Base-by-base conservation (phyloP, 2,329 filamentous ascomycete species). In the Aschersonia sp. region DNA sequence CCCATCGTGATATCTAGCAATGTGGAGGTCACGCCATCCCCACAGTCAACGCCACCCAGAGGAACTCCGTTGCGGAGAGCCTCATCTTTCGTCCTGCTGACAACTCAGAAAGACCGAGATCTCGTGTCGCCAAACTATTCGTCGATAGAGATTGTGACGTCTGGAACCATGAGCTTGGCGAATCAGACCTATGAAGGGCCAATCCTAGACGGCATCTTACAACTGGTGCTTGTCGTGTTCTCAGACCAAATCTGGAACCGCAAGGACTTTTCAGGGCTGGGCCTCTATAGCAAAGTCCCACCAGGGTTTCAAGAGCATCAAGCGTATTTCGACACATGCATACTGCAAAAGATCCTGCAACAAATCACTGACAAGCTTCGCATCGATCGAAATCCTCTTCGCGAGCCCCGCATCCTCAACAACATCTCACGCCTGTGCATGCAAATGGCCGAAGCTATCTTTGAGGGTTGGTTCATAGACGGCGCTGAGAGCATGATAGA, bases 401-500 rank as follows among this genome's bases (percentile, higher is more conserved):
- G 79, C 48, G 89, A 97, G 59, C 86, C 92, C 1, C 81, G 84
- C 51, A 77, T 94, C 1, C 70, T 98, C 45, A 91, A 84, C 4
- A 98, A 98, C 55, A 72, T 98, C 58, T 82, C 85, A 1, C 79
- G 89, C 9, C 84, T 96, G 52, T 80, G 82, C 32, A 70, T 78
- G 3, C 87, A 97, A 59, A 77, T 97, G 61, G 79, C 84, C 0
- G 92, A 98, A 61, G 86, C 88, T 5, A 83, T 95, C 9, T 96
- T 92, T 54, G 92, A 97, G 64, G 92, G 92, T 12, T 96, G 89
- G 87, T 97, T 97, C 59, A 78, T 96, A 52, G 84, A 92, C 54
- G 91, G 91, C 1, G 86, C 86, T 1, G 85, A 89, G 55, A 74
- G 80, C 4, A 76, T 92, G 55, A 74, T 97, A 32, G 89, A 97